Evolutionary conservation across 164 flowering plant genomes (phyloP).

Genomic region (Malania oleifera): DNA sequence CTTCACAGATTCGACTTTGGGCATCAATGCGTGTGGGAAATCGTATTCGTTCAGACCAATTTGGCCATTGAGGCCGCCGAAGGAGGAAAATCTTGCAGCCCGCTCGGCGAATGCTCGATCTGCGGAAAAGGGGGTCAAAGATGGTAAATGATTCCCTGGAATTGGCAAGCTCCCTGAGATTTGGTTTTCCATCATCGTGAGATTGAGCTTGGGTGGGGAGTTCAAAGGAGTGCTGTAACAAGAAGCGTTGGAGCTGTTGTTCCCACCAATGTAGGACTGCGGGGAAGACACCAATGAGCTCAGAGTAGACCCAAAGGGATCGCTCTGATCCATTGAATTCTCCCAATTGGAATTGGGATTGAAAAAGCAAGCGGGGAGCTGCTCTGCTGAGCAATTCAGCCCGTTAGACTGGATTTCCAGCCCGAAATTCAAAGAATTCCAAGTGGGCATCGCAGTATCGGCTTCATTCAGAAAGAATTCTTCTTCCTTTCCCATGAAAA

Average conservation of each 20-base stretch:
- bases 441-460: background rate
- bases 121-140: constrained; percentile 39
- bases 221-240: constrained; percentile 58
- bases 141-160: constrained; percentile 19
- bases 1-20: constrained; percentile 28
- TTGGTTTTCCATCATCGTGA: constrained; percentile 36
- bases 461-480: constrained; percentile 13
- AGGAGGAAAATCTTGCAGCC: constrained; percentile 78
- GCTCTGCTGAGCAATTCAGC: constrained; percentile 19
- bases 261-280: background rate
- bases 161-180: constrained; percentile 21
- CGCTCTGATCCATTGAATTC: constrained; percentile 32
- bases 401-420: constrained; percentile 21
- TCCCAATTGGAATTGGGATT: constrained; percentile 39
- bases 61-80: constrained; percentile 39
- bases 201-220: constrained; percentile 67
- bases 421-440: constrained; percentile 16
- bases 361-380: constrained; percentile 19
- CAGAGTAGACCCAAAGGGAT: constrained; percentile 38
- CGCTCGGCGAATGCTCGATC: constrained; percentile 87
- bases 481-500: constrained; percentile 31
- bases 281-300: constrained; percentile 54
- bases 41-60: constrained; percentile 29
- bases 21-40: constrained; percentile 23
- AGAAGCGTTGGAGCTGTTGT: constrained; percentile 36